Evolutionary conservation across 2,329 filamentous ascomycete species (phyloP), one percentile per base, ranked within the genome.

Genomic region (Calonectria ilicicola): DNA sequence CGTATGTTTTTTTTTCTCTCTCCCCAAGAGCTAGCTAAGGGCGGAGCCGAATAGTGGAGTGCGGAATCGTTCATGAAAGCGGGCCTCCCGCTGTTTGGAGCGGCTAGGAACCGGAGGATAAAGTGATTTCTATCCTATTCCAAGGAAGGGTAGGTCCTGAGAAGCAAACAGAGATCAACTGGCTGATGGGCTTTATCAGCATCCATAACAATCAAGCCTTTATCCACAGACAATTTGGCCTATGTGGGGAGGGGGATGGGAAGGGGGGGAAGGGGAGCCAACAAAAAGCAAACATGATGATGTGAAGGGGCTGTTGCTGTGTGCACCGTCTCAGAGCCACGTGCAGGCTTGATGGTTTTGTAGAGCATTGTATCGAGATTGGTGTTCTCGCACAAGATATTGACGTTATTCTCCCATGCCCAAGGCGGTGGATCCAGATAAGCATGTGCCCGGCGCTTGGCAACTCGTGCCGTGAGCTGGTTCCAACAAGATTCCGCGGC

Each of bases 251-350:
- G 8, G 32, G n/a, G 19, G n/a, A 58, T 32, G 53, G 14, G 47
- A 38, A 58, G 53, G 53, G 32, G 47, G n/a, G 29, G n/a, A n/a
- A n/a, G 10, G 23, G 17, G 23, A 12, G 12, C 29, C n/a, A 23
- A 15, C 35, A 62, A 49, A 49, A 27, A 67, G 56, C 40, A 64
- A 58, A 44, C 35, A 70, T 42, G 46, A 46, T 60, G 40, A 44
- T 35, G 53, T 17, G 29, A 58, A 21, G 21, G 35, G 23, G 29
- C 29, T 29, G n/a, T n/a, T 21, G 26, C 49, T 35, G 23, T 67
- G 53, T 58, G 64, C 70, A 53, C 66, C 62, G 51, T 70, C 46
- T 62, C 23, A 38, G 44, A 38, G 47, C 63, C 70, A 72, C 70
- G 70, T 72, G 70, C 64, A 65, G 32, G n/a, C 23, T 26, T 38